Evolutionary conservation across 345 rosid genomes (phyloP).

Genomic region (Murraya paniculata): DNA sequence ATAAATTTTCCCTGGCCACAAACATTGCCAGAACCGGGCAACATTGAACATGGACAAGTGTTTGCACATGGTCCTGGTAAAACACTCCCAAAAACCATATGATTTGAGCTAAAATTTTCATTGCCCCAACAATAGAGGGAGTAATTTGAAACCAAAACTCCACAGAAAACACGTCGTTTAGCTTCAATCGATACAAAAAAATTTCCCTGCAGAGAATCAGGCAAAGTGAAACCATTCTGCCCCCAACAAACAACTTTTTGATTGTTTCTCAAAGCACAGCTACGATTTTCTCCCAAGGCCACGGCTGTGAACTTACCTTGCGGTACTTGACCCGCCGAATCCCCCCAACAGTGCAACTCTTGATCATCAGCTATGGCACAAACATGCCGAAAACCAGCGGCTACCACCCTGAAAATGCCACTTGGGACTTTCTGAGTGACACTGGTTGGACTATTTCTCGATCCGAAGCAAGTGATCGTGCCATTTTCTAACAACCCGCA

Average conservation of each 20-base stretch:
- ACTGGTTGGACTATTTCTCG: neutral
- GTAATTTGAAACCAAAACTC: slow-evolving; percentile 26
- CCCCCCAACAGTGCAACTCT: slow-evolving; percentile 58
- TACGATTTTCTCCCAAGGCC: slow-evolving; percentile 60
- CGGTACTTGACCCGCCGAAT: neutral
- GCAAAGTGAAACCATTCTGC: slow-evolving; percentile 43
- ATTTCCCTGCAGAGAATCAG: slow-evolving; percentile 17
- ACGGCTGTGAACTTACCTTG: slow-evolving; percentile 39
- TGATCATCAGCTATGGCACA: slow-evolving; percentile 39
- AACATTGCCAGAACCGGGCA: slow-evolving; percentile 18
- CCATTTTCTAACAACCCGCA: slow-evolving; percentile 49
- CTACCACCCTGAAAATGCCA: slow-evolving; percentile 34
- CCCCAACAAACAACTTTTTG: slow-evolving; percentile 68
- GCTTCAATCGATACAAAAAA: slow-evolving; percentile 47
- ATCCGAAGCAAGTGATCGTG: slow-evolving; percentile 24
- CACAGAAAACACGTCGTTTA: slow-evolving; percentile 59
- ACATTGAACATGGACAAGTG: slow-evolving; percentile 27
- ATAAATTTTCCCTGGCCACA: slow-evolving; percentile 33
- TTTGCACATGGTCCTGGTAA: slow-evolving; percentile 56
- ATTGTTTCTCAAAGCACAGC: slow-evolving; percentile 50
- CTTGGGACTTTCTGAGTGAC: neutral
- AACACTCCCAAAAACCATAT: slow-evolving; percentile 35
- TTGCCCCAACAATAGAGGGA: slow-evolving; percentile 73
- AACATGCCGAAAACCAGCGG: slow-evolving; percentile 57
- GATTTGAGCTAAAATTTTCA: slow-evolving; percentile 24